Evolutionary conservation across 2,329 filamentous ascomycete genomes (phyloP), one percentile per base, ranked within the genome.

Genomic region (Septoria linicola): DNA sequence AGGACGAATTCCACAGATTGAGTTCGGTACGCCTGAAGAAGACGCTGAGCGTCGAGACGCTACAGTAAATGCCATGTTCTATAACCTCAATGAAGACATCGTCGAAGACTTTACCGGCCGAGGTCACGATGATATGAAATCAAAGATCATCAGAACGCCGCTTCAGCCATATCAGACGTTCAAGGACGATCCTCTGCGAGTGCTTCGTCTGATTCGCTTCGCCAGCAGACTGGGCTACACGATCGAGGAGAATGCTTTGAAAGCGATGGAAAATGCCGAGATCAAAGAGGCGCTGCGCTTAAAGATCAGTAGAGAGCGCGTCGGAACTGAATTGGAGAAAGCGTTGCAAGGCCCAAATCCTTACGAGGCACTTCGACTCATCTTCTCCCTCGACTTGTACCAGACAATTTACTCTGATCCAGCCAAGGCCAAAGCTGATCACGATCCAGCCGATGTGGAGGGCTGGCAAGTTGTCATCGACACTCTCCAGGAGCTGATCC

Each of bases 11-110:
- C 92, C 92, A 1, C 80, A 89, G 62, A 87, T 97, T 79, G 90
- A 96, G 67, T 96, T 96, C 69, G 93, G 92, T 4, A 96, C 89
- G 0, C 85, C 92, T 0, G 80, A 88, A 66, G 90, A 99, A 69
- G 92, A 99, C 70, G 92, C 92, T 2, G 68, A 90, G 59, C 84
- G 92, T 17, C 83, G 92, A 41, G 92, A 99, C 74, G 91, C 92
- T 17, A 96, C 90, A 0, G 84, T 97, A 55, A 99, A 99, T 68
- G 89, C 93, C 19, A 81, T 99, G 57, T 97, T 97, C 72, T 97
- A 93, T 76, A 97, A 97, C 63, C 74, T 99, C 32, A 84, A 91
- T 64, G 89, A 85, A 1, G 80, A 82, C 27, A 63, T 79, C 52
- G 80, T 97, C 30, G 92, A 97, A 69, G 93, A 99, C 67, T 87